Conservation (phyloP, 768 basidiomycete species). For the Amanita phalloides region DNA sequence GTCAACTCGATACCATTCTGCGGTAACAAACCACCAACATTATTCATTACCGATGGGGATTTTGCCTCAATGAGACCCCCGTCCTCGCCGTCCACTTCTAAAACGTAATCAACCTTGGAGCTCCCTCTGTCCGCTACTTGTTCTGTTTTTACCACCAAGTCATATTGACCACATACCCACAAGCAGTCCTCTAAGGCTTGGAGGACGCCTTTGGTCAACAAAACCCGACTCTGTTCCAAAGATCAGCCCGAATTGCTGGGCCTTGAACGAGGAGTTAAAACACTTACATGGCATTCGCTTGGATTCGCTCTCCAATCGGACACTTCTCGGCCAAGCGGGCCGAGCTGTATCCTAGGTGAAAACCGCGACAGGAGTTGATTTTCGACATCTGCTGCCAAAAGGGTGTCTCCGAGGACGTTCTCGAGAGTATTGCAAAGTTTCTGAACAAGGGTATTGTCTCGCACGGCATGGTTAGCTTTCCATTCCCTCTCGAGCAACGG, state of each 20-base stretch:
- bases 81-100: slow-evolving; percentile 7
- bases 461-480: slow-evolving; percentile 2
- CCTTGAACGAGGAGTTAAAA: slow-evolving; percentile 6
- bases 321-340: background rate
- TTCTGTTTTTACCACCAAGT: slow-evolving; percentile 5
- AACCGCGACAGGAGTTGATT: slow-evolving; percentile 9
- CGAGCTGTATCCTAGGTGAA: slow-evolving; percentile 7
- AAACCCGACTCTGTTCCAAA: slow-evolving; percentile 1
- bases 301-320: slow-evolving; percentile 7
- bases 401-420: slow-evolving; percentile 10
- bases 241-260: slow-evolving; percentile 7
- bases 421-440: slow-evolving; percentile 10
- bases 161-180: background rate
- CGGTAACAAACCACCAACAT: slow-evolving; percentile 5
- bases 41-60: slow-evolving; percentile 11
- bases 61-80: slow-evolving; percentile 10
- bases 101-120: slow-evolving; percentile 11
- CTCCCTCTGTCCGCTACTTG: slow-evolving; percentile 5
- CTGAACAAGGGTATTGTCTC: slow-evolving; percentile 4
- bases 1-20: slow-evolving; percentile 7
- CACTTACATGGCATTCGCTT: slow-evolving; percentile 7
- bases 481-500: slow-evolving; percentile 4
- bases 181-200: slow-evolving; percentile 5
- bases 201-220: slow-evolving; percentile 5
- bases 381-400: slow-evolving; percentile 6